Conservation (phyloP, 2,329 filamentous ascomycete genomes). For the Penicillium corylophilum region DNA sequence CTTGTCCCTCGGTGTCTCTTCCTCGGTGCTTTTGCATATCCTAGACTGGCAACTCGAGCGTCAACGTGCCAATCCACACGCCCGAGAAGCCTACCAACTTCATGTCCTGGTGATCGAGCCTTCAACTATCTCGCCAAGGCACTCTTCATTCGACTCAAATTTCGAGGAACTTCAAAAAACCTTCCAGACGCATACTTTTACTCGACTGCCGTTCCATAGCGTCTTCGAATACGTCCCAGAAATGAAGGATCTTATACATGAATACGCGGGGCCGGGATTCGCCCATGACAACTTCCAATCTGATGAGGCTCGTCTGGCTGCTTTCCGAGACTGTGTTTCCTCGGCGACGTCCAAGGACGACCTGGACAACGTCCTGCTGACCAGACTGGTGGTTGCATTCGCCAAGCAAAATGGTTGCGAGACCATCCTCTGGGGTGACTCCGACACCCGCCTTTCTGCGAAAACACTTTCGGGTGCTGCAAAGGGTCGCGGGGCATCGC, state of each 20-base stretch:
- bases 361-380: constrained; percentile 67
- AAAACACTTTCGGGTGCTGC: constrained; percentile 83
- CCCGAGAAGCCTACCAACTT: constrained; percentile 67
- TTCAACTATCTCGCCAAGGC: constrained; percentile 27
- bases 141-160: constrained; percentile 26
- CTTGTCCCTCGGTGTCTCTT: constrained; percentile 80
- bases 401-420: constrained; percentile 63
- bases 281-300: constrained; percentile 29
- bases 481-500: constrained; percentile 80
- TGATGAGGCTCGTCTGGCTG: constrained; percentile 51
- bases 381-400: constrained; percentile 66
- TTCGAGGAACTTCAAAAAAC: constrained; percentile 52
- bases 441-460: constrained; percentile 82
- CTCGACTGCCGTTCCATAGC: constrained; percentile 61
- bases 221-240: constrained; percentile 51
- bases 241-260: constrained; percentile 32
- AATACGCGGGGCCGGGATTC: constrained; percentile 30
- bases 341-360: constrained; percentile 77
- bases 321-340: constrained; percentile 60
- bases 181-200: constrained; percentile 68
- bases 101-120: constrained; percentile 45
- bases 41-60: constrained; percentile 66
- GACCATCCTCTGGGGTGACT: constrained; percentile 78
- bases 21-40: constrained; percentile 72
- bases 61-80: constrained; percentile 52